phyloP scores from a whole-genome alignment of 345 rosid species.

The Eucalyptus sp. region DNA sequence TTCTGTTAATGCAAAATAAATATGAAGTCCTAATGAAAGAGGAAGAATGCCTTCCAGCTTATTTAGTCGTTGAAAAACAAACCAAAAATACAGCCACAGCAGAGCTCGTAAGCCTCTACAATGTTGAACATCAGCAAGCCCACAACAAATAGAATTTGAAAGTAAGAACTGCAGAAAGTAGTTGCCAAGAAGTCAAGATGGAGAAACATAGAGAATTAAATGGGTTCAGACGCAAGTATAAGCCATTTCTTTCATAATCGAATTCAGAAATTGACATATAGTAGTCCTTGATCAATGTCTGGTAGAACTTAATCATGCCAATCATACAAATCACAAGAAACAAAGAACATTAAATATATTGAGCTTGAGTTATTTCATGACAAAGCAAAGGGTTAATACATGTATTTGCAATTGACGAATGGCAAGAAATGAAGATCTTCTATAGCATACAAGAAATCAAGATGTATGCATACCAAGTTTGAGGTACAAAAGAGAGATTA shows the following conservation, averaged over 20 bases:
- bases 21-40: neutral
- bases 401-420: neutral
- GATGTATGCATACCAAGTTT: constrained; percentile 51
- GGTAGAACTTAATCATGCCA: neutral
- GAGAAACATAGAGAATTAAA: neutral
- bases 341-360: neutral
- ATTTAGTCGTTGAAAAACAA: neutral
- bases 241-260: neutral
- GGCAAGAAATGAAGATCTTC: neutral
- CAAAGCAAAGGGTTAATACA: neutral
- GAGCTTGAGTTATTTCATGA: neutral
- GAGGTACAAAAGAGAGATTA: constrained; percentile 37
- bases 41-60: neutral
- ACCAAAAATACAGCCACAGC: neutral
- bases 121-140: neutral
- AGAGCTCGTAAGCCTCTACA: neutral
- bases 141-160: neutral
- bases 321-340: neutral
- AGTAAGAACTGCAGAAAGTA: neutral
- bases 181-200: neutral
- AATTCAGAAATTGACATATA: neutral
- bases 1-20: neutral
- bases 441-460: neutral
- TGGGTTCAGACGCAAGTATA: neutral
- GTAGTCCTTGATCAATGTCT: neutral